Base-by-base conservation (phyloP, 1,284 basidiomycete species). In the Leccinum cinnamomeum region DNA sequence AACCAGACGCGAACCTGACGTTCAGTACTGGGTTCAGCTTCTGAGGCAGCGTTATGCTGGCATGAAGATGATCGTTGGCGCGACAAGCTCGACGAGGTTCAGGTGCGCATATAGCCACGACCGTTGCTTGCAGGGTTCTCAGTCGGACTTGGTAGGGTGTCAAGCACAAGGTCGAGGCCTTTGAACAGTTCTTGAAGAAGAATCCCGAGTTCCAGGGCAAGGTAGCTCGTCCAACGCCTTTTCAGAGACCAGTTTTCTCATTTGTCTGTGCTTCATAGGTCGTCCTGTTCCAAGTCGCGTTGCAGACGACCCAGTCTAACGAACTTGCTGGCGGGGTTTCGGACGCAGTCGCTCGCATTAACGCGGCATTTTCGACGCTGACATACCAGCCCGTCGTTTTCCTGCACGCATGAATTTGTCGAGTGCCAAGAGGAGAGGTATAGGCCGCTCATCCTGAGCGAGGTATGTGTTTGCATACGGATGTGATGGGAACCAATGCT, bases 321-420 rank as follows among this genome's bases (percentile, higher is more conserved):
- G 90, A 92, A 69, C 75, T 85, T 4, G 88, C 90, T 3, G 90
- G 88, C 5, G 85, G 85, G 60, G 90, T 93, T 3, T 83, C 88
- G 5, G 91, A 93, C 65, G 81, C 89, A 16, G 89, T 95, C 35
- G 85, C 92, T 6, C 85, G 90, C 56, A 88, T 95, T 78, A 95
- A 94, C 75, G 88, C 90, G 18, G 83, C 86, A 12, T 94, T 91
- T 79, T 90, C 89, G 18, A 89, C 88, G 1, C 79, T 95, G 62
- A 94, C 92, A 0, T 95, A 94, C 73, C 91, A 94, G 73, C 94
- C 94, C 4, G 85, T 95, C 57, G 90, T 95, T 18, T 94, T 95
- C 78, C 75, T 95, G 57, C 93, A 87, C 89, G 7, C 91, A 94
- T 71, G 93, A 94, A 74, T 95, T 88, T 72, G 91, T 95, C 12